Percentiles rank a stretch among this genome's conserved stretches.
These are phyloP conservation scores for Magnolia changhungtana DNA, from an alignment of 164 flowering plant genomes.

Conservation along the genomic window DNA sequence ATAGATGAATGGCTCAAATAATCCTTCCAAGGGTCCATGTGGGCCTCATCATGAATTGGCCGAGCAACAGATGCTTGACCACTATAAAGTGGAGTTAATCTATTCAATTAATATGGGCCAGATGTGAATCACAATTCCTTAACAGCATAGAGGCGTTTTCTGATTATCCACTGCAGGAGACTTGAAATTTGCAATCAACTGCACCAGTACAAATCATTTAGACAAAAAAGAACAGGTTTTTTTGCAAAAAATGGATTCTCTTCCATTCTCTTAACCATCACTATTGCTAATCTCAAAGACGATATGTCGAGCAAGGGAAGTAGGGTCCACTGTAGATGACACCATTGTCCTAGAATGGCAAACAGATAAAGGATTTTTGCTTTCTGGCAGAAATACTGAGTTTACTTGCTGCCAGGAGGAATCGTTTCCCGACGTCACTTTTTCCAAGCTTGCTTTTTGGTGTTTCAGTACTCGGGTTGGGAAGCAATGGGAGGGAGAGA, in stretches of 20 bases:
- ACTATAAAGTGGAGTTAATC: too few species aligned
- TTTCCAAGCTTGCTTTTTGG: constrained; percentile 17
- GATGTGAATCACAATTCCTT: background rate
- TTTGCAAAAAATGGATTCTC: background rate
- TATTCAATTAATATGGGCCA: too few species aligned
- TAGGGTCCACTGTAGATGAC: background rate
- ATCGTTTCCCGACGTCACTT: constrained; percentile 42
- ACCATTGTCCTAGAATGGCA: constrained; percentile 19
- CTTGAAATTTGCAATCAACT: background rate
- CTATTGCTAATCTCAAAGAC: constrained; percentile 42
- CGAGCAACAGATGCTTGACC: too few species aligned
- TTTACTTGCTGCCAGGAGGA: constrained; percentile 38
- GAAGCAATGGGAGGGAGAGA: background rate
- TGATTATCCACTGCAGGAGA: background rate
- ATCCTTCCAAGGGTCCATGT: too few species aligned
- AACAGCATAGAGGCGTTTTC: background rate
- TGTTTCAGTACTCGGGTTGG: constrained; percentile 4
- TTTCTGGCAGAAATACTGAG: constrained; percentile 30
- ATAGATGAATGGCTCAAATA: too few species aligned
- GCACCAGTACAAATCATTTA: background rate
- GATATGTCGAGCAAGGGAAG: constrained; percentile 17
- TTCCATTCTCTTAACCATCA: constrained; percentile 24
- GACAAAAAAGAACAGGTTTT: background rate
- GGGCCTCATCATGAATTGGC: too few species aligned
- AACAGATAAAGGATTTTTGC: constrained; percentile 14